phyloP scores from a whole-genome alignment of 169 alveolate species.

The Plasmodium yoelii region DNA sequence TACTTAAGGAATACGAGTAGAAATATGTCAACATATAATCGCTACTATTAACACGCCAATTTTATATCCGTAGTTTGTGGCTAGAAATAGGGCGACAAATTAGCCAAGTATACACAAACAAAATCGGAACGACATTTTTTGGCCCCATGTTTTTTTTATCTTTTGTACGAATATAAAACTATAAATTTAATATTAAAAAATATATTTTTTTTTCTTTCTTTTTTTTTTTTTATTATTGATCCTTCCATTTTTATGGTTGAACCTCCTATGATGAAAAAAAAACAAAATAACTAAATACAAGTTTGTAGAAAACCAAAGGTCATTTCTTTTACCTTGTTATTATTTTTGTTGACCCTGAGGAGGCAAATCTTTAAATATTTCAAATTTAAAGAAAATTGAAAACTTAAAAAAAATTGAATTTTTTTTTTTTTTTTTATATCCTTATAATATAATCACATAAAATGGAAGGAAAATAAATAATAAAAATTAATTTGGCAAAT shows the following conservation, averaged over 20 bases:
- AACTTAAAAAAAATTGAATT: too few species aligned
- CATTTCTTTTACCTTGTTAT: constrained; percentile 66
- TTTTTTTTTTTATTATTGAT: constrained; percentile 64
- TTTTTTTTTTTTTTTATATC: not conserved
- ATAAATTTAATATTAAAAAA: not conserved
- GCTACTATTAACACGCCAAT: too few species aligned
- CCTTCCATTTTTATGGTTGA: constrained; percentile 78
- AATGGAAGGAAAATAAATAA: not conserved
- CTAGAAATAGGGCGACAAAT: too few species aligned
- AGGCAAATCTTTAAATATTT: constrained; percentile 26
- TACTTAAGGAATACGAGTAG: too few species aligned
- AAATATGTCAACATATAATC: too few species aligned
- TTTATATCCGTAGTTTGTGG: too few species aligned
- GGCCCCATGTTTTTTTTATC: not conserved
- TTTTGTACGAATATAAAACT: not conserved
- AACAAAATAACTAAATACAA: constrained; percentile 26
- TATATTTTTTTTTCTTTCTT: constrained; percentile 34
- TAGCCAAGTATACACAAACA: too few species aligned
- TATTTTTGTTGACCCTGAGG: constrained; percentile 76
- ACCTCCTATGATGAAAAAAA: constrained; percentile 76
- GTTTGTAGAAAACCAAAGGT: constrained; percentile 63
- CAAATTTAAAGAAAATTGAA: not conserved
- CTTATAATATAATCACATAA: not conserved
- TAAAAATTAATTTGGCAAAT: too few species aligned
- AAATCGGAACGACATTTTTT: too few species aligned